A percentile compares a stretch with the other conserved stretches of the same genome.
Conservation (phyloP, 805 yeast genomes). For the Teunomyces gatunensis region DNA sequence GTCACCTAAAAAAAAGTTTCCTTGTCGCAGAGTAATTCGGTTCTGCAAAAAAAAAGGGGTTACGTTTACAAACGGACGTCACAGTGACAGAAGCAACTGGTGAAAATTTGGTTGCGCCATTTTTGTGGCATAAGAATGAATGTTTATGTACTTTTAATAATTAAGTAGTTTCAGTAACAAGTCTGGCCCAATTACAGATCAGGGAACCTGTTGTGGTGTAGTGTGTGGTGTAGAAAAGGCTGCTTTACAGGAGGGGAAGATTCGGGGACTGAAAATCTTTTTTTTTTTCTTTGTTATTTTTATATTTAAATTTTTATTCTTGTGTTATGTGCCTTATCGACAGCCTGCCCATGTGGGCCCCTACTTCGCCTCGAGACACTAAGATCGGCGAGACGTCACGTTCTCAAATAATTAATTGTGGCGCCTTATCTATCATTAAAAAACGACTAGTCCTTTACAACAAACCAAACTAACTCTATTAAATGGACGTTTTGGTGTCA, state of each 20-base stretch:
- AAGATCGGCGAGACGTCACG: neutral
- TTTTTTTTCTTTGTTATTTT: too few relatives aligned
- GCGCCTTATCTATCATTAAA: neutral
- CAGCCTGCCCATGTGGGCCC: neutral
- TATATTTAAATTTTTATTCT: neutral
- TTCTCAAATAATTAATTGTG: neutral
- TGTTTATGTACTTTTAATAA: too few relatives aligned
- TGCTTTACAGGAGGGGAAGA: too few relatives aligned
- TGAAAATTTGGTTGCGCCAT: too few relatives aligned
- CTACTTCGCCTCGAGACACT: neutral
- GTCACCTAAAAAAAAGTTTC: neutral
- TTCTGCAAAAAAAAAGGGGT: neutral
- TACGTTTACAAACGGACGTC: too few relatives aligned
- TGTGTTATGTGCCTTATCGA: neutral
- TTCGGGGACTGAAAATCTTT: too few relatives aligned
- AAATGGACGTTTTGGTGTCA: neutral
- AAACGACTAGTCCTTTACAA: neutral
- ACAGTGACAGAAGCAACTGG: too few relatives aligned
- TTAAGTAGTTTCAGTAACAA: too few relatives aligned
- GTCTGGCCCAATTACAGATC: too few relatives aligned
- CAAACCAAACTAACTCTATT: neutral
- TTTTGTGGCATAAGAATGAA: too few relatives aligned
- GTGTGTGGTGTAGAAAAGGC: too few relatives aligned
- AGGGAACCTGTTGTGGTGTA: too few relatives aligned
- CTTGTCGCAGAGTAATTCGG: neutral